These are phyloP conservation scores for Cylindrotheca closterium DNA, from an alignment of 108 stramenopile genomes.

Conservation along the genomic window DNA sequence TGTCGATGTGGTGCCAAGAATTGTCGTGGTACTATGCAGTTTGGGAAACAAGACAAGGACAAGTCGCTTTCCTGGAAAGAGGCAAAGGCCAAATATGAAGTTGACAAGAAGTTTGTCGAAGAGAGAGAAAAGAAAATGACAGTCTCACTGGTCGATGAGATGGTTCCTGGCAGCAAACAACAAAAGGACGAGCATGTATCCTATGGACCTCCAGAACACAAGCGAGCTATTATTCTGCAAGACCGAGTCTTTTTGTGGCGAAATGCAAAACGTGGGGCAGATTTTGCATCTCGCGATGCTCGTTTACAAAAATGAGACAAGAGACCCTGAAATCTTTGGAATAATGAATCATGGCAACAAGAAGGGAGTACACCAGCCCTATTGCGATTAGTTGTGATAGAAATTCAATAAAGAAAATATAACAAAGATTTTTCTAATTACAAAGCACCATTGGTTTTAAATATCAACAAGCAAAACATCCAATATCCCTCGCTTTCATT, in stretches of 20 bases:
- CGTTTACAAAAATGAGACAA: conserved; percentile 14
- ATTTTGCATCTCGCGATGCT: conserved; percentile 45
- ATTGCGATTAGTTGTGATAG: no score
- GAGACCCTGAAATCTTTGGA: no score
- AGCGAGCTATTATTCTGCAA: conserved; percentile 24
- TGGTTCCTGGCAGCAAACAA: conserved; percentile 53
- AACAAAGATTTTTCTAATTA: no score
- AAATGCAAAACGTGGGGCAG: conserved; percentile 52
- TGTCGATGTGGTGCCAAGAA: conserved; percentile 77
- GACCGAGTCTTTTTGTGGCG: conserved; percentile 65
- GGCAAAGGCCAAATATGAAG: conserved; percentile 48
- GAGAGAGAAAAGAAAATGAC: conserved; percentile 33
- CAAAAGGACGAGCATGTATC: conserved; percentile 44
- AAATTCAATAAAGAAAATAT: no score
- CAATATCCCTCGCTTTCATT: no score
- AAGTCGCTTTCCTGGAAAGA: conserved; percentile 41
- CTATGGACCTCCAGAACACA: conserved; percentile 40
- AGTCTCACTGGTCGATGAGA: conserved; percentile 32
- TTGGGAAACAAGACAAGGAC: conserved; percentile 38
- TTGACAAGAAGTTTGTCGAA: conserved; percentile 57
- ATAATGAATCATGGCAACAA: no score
- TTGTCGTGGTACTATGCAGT: conserved; percentile 83
- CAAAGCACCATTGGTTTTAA: no score
- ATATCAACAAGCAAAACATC: no score
- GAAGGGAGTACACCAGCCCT: no score